phyloP scores from a whole-genome alignment of 805 yeast genomes.

The Jamesozyma lodderae region DNA sequence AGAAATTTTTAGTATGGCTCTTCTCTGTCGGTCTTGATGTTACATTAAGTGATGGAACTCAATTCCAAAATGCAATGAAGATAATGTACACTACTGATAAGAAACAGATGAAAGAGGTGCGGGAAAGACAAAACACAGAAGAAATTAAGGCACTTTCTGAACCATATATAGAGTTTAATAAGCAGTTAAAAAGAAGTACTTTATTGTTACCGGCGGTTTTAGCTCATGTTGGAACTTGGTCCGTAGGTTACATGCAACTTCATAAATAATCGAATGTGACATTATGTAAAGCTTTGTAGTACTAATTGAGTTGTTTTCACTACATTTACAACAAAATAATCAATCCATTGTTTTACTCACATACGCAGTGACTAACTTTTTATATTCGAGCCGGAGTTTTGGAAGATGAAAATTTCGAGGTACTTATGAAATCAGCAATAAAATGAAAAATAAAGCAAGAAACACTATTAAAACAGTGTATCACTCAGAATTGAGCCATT shows the following conservation, averaged over 20 bases:
- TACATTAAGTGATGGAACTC: slow-evolving; percentile 6
- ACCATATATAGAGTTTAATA: slow-evolving; percentile 13
- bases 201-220: slow-evolving; percentile 10
- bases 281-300: too few relatives aligned
- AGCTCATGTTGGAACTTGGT: slow-evolving; percentile 16
- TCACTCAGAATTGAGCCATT: too few relatives aligned
- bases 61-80: slow-evolving; percentile 16
- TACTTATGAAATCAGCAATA: too few relatives aligned
- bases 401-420: too few relatives aligned
- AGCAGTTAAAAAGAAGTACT: slow-evolving; percentile 8
- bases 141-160: slow-evolving; percentile 8
- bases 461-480: too few relatives aligned
- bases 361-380: too few relatives aligned
- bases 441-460: background rate
- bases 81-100: slow-evolving; percentile 15
- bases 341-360: too few relatives aligned
- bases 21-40: slow-evolving; percentile 21
- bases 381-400: too few relatives aligned
- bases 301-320: too few relatives aligned
- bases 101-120: background rate
- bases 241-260: slow-evolving; percentile 13
- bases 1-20: slow-evolving; percentile 19
- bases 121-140: slow-evolving; percentile 15
- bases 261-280: background rate
- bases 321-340: too few relatives aligned